Base-by-base conservation (phyloP, 148 eudicot species). In the Beta vulgaris region DNA sequence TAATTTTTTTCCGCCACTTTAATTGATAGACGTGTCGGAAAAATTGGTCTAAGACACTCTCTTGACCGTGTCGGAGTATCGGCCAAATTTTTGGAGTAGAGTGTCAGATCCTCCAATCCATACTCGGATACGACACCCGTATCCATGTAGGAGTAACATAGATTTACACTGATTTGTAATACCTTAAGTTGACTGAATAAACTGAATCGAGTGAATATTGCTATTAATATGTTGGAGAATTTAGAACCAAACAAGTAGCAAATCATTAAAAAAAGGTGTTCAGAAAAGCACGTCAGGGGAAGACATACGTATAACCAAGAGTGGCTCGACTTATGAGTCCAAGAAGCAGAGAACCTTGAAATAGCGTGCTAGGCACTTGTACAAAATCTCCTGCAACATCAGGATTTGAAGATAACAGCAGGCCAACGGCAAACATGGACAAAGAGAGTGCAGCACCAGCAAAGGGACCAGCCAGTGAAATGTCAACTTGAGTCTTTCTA, bases 331-430 rank as follows among this genome's bases (percentile, higher is more conserved):
- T 92, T 71, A 92, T 86, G 49, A 91, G 85, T 61, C 99, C 99
- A 73, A 95, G 97, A 83, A 92, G 94, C 86, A 95, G 84, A 83
- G 99, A 95, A 62, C 99, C 99, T 84, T 95, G 99, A 78, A 95
- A 95, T 53, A 92, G 85, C 82, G 76, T 78, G 85, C 92, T 89
- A 62, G 99, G 99, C 65, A 95, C 99, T 85, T 90, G 93, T 58
- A 95, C 89, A 69, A 95, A 69, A 80, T 92, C 99, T 73, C 84
- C 91, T 63, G 90, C 86, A 58, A 84, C 88, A 74, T 78, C 86
- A 64, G 97, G 91, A 78, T 91, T 88, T 63, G 88, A 84, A 55
- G 99, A 90, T 70, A 95, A 93, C 72, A 88, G 79, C 77, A 95
- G 83, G 78, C 99, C 99, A 81, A 95, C 94, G 58, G 82, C 80